Evolutionary conservation across 371 early-diverging fungal species (phyloP), one percentile per base, ranked within the genome.

Genomic region (Coemansia sp.): DNA sequence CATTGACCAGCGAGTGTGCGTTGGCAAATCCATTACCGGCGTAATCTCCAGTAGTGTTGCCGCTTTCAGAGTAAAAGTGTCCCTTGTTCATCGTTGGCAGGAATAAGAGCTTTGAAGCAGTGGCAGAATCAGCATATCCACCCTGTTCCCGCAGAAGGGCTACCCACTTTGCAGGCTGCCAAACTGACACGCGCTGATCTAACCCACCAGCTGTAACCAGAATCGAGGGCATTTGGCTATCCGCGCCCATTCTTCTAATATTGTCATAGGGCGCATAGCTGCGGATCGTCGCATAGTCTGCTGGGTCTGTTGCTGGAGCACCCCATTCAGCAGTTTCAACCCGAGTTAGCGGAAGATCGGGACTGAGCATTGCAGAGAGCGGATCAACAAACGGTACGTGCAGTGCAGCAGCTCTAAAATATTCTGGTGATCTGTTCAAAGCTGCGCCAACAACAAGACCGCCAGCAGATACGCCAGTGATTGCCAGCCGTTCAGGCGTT

Each of bases 251-350:
- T 24, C 61, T 41, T 2, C 69, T 74, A n/a, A 91, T 79, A 61
- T 88, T 90, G 54, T 93, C 94, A 66, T 93, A 93, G 0, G 94
- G 94, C 6, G 93, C 85, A 63, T 92, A 93, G 41, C 72, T 67
- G 8, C 77, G 61, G 29, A 94, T 89, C 26, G 82, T 73, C 40
- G 85, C 82, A 70, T 89, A 92, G 13, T 82, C 85, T 4, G 72
- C 59, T 0, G 63, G 24, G 36, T 84, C 83, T 8, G 82, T 70
- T 0, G 84, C 67, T 12, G 92, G 92, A 70, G 94, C 88, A 0
- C 95, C 95, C 95, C 95, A 95, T 68, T 95, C 95, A 8, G 85
- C 81, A 55, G 84, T 86, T 68, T 95, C 95, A 40, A 90, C 86
- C 49, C 83, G 80, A 3, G 95, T 90, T 2, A 94, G 67, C 0